A percentile compares a stretch with the other conserved stretches of the same genome.
Evolutionary conservation across 2,329 filamentous ascomycete genomes (phyloP).

Genomic region (Ceratocystis colombiana): DNA sequence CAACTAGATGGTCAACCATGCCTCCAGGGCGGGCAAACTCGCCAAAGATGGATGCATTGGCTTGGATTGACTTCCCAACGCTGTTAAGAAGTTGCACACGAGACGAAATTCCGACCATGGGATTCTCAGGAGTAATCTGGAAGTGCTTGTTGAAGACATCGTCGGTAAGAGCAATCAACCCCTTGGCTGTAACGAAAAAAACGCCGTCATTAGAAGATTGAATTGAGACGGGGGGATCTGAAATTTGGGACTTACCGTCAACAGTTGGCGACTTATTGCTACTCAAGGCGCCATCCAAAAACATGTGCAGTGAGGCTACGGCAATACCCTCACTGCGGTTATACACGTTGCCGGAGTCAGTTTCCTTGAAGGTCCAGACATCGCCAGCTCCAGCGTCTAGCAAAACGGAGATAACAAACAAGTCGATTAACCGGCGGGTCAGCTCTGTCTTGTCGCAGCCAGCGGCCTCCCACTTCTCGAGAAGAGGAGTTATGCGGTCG

Average conservation of each 20-base stretch:
- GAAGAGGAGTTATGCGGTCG: constrained; percentile 39
- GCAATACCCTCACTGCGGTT: constrained; percentile 43
- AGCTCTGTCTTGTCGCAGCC: constrained; percentile 38
- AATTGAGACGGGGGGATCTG: not conserved
- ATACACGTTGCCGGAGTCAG: constrained; percentile 32
- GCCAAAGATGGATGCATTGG: constrained; percentile 36
- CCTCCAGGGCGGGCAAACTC: constrained; percentile 37
- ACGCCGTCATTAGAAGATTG: not conserved
- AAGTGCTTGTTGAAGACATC: constrained; percentile 34
- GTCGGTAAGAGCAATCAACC: constrained; percentile 32
- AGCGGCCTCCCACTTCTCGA: constrained; percentile 38
- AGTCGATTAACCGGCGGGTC: constrained; percentile 46
- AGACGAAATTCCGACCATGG: constrained; percentile 39
- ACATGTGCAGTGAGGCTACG: constrained; percentile 43
- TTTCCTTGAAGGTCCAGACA: constrained; percentile 39
- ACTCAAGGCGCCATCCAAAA: constrained; percentile 36
- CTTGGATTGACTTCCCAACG: constrained; percentile 37
- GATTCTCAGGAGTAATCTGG: constrained; percentile 38
- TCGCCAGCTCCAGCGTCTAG: constrained; percentile 47
- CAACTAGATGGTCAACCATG: constrained; percentile 39
- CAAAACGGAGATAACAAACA: constrained; percentile 52
- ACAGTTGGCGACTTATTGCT: constrained; percentile 29
- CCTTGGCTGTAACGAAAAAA: constrained; percentile 29
- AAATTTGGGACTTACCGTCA: constrained; percentile 32
- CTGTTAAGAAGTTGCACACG: constrained; percentile 36